These are phyloP conservation scores for Mycena latifolia DNA, from an alignment of 768 basidiomycete genomes.

Conservation along the genomic window DNA sequence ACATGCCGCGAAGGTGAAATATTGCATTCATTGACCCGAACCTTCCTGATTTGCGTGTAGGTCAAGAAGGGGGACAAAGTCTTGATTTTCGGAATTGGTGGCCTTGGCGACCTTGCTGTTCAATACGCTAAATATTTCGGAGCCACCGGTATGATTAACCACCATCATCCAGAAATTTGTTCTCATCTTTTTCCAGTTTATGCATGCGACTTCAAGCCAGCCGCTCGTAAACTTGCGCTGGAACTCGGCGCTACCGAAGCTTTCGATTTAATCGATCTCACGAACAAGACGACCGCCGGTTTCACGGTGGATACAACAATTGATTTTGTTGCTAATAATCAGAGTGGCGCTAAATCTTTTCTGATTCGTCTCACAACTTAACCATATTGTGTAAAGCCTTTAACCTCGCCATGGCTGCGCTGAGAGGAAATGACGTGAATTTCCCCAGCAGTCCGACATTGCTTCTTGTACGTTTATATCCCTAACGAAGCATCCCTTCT, in stretches of 20 bases:
- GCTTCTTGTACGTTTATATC: conserved; percentile 17
- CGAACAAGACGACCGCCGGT: conserved; percentile 10
- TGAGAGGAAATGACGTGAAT: conserved; percentile 20
- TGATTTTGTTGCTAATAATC: conserved; percentile 37
- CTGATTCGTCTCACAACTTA: no score
- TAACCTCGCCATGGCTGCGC: conserved; percentile 22
- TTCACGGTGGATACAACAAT: conserved; percentile 40
- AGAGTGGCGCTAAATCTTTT: no score
- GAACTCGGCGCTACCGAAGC: conserved; percentile 39
- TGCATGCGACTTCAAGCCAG: conserved; percentile 38
- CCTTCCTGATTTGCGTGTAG: background rate
- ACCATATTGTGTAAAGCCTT: no score
- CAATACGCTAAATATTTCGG: conserved; percentile 41
- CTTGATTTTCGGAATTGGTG: conserved; percentile 33
- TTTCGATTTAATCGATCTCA: conserved; percentile 35
- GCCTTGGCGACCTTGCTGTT: conserved; percentile 33
- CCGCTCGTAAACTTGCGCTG: conserved; percentile 36
- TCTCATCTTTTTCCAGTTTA: conserved; percentile 27
- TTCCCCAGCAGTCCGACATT: conserved; percentile 17
- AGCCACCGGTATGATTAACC: conserved; percentile 34
- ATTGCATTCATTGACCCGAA: no score
- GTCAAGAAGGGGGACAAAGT: conserved; percentile 32
- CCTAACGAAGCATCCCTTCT: no score
- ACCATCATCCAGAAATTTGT: no score
- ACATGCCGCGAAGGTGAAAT: background rate